phyloP scores from a whole-genome alignment of 495 filamentous ascomycete genomes.

The Neurospora sp. region DNA sequence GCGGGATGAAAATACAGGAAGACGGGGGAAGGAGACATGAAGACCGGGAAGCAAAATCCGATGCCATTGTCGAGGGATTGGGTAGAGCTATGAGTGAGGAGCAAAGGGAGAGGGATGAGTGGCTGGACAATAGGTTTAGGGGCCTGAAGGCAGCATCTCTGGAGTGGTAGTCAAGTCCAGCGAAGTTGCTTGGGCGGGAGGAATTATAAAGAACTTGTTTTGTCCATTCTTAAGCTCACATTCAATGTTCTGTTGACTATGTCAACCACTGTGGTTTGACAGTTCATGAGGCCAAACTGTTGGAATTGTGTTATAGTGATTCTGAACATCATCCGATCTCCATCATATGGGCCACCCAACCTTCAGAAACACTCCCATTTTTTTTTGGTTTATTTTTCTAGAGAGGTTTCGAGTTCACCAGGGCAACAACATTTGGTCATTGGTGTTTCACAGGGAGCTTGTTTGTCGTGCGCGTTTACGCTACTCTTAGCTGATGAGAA shows the following conservation, averaged over 20 bases:
- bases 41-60: not conserved
- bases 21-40: not conserved
- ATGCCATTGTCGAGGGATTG: not conserved
- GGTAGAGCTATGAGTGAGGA: not conserved
- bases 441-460: not conserved
- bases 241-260: not conserved
- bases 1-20: not conserved
- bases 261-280: not conserved
- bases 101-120: not conserved
- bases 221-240: not conserved
- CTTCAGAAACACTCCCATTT: not conserved
- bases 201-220: not conserved
- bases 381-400: not conserved
- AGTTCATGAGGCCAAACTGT: not conserved
- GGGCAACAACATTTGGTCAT: not conserved
- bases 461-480: not conserved
- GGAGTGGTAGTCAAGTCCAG: not conserved
- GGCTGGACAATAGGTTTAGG: not conserved
- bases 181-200: not conserved
- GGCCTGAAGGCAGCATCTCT: not conserved
- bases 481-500: not conserved
- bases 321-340: not conserved
- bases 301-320: not conserved
- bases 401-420: not conserved
- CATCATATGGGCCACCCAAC: not conserved